Conservation (phyloP, 257 asterid species). For the Solanum etuberosum region DNA sequence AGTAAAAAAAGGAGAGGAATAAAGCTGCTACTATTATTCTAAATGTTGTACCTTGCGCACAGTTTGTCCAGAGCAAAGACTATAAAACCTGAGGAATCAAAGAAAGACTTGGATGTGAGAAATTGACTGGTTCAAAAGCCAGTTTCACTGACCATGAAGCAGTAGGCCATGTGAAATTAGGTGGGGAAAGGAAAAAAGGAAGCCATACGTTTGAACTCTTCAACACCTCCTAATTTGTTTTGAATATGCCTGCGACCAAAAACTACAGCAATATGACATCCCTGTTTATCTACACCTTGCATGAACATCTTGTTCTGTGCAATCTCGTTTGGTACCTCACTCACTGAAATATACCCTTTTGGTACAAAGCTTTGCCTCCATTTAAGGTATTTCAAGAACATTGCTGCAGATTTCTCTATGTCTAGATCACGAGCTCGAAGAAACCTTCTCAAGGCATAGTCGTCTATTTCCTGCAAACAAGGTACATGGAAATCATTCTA, state of each 20-base stretch:
- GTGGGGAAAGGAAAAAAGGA: background rate
- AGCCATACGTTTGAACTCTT: conserved; percentile 63
- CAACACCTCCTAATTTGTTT: conserved; percentile 39
- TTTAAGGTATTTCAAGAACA: conserved; percentile 40
- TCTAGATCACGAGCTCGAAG: conserved; percentile 64
- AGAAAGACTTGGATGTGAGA: background rate
- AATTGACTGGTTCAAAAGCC: background rate
- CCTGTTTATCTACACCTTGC: conserved; percentile 64
- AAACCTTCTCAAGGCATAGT: conserved; percentile 53
- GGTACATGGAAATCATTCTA: background rate
- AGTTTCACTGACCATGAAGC: background rate
- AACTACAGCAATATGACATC: conserved; percentile 54
- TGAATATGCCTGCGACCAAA: conserved; percentile 47
- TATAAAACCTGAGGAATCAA: conserved; percentile 44
- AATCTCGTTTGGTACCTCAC: conserved; percentile 44
- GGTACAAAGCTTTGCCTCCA: conserved; percentile 66
- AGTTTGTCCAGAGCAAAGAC: conserved; percentile 59
- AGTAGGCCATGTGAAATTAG: background rate
- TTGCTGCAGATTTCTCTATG: conserved; percentile 40
- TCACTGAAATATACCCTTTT: conserved; percentile 31
- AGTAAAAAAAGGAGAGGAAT: background rate
- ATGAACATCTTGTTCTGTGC: conserved; percentile 58
- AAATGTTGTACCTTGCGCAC: conserved; percentile 42
- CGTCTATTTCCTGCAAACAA: conserved; percentile 49
- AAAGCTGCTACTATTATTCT: background rate